Percentiles rank a stretch among this genome's conserved stretches.
phyloP scores from a whole-genome alignment of 192 early-diverging fungal species.

The Umbelopsis sp. region DNA sequence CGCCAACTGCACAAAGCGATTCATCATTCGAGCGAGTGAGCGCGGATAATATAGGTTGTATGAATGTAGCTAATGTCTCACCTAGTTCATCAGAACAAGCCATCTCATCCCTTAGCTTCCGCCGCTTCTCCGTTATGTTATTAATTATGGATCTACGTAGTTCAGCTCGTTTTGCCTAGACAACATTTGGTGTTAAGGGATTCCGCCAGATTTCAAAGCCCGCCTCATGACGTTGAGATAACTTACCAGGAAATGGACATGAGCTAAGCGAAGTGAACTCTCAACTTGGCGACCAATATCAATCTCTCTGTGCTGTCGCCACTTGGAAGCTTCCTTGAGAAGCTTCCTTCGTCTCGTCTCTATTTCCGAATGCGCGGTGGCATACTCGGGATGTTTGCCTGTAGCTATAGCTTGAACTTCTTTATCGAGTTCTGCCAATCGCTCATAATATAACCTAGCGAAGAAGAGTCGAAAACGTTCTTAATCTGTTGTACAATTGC shows the following conservation, averaged over 20 bases:
- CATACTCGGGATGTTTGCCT: neutral
- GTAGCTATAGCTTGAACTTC: conserved; percentile 2
- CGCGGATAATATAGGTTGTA: neutral
- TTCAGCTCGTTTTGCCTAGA: conserved; percentile 11
- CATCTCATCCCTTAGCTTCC: neutral
- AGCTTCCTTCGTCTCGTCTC: neutral
- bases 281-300: conserved; percentile 5
- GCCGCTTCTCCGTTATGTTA: neutral
- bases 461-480: too few species aligned
- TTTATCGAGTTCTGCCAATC: conserved; percentile 5
- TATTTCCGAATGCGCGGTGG: neutral
- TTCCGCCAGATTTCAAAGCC: neutral
- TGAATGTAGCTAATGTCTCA: neutral
- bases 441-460: neutral
- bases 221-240: neutral
- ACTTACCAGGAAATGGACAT: conserved; percentile 4
- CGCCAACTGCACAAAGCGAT: too few species aligned
- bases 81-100: neutral
- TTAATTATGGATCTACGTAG: conserved; percentile 10
- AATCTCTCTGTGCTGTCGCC: neutral
- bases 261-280: neutral
- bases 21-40: too few species aligned
- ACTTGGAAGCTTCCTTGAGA: neutral
- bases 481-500: neutral
- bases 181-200: neutral